Evolutionary conservation across 1,284 basidiomycete species (phyloP).

Genomic region (Garcileccinum viscosum): DNA sequence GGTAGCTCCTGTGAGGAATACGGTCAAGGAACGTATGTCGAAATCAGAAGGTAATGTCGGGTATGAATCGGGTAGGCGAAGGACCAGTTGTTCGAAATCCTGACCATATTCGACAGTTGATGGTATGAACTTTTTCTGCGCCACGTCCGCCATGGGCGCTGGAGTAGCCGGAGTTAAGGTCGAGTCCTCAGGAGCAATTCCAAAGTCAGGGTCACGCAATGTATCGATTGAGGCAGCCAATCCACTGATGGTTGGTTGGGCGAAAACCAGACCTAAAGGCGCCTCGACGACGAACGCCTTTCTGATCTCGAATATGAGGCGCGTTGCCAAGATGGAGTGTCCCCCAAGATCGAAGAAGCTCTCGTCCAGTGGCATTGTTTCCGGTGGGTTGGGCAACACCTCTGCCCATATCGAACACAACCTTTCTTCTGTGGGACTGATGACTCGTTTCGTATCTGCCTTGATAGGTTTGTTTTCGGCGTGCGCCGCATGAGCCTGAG

Average conservation of each 20-base stretch:
- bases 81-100: slow-evolving; percentile 75
- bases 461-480: slow-evolving; percentile 40
- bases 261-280: slow-evolving; percentile 93
- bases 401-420: slow-evolving; percentile 85
- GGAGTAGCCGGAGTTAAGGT: slow-evolving; percentile 31
- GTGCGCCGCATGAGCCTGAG: slow-evolving; percentile 61
- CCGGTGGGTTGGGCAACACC: slow-evolving; percentile 84
- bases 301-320: slow-evolving; percentile 96
- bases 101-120: slow-evolving; percentile 71
- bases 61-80: slow-evolving; percentile 69
- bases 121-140: slow-evolving; percentile 23
- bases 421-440: slow-evolving; percentile 78
- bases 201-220: slow-evolving; percentile 83
- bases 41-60: slow-evolving; percentile 60
- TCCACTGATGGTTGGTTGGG: slow-evolving; percentile 86
- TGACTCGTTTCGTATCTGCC: slow-evolving; percentile 41
- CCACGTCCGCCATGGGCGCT: slow-evolving; percentile 25
- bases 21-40: slow-evolving; percentile 62
- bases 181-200: slow-evolving; percentile 58
- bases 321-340: slow-evolving; percentile 97
- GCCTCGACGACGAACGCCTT: slow-evolving; percentile 92
- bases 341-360: slow-evolving; percentile 99
- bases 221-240: slow-evolving; percentile 83
- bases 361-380: slow-evolving; percentile 86
- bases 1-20: slow-evolving; percentile 97